A percentile compares a stretch with the other conserved stretches of the same genome.
phyloP scores from a whole-genome alignment of 2,329 filamentous ascomycete species.

The Cercospora sp. region DNA sequence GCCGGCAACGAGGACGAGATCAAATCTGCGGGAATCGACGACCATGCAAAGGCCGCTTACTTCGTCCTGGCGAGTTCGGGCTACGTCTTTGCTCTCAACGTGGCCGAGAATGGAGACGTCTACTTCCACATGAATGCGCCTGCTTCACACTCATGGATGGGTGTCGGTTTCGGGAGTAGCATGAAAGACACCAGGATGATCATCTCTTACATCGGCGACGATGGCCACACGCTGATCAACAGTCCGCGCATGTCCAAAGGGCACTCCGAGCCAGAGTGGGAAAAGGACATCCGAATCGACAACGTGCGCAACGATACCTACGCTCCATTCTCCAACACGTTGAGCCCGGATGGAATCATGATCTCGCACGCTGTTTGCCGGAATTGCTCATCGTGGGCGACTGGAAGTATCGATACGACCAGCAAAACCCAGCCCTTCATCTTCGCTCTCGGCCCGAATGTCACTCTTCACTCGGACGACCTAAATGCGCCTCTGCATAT shows the following conservation, averaged over 20 bases:
- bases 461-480: constrained; percentile 35
- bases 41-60: constrained; percentile 31
- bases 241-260: constrained; percentile 41
- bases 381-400: constrained; percentile 43
- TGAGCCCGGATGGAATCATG: constrained; percentile 31
- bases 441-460: constrained; percentile 45
- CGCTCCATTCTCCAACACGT: constrained; percentile 35
- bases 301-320: constrained; percentile 39
- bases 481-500: constrained; percentile 40
- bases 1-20: constrained; percentile 22
- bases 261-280: constrained; percentile 41
- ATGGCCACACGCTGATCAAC: constrained; percentile 41
- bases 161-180: constrained; percentile 45
- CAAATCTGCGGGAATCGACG: constrained; percentile 26
- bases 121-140: constrained; percentile 38
- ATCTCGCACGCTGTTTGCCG: constrained; percentile 43
- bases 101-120: constrained; percentile 35
- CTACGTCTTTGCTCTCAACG: constrained; percentile 35
- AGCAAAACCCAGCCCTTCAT: constrained; percentile 43
- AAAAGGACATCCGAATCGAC: constrained; percentile 36
- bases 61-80: constrained; percentile 29
- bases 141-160: constrained; percentile 47
- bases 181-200: constrained; percentile 51
- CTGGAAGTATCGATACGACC: constrained; percentile 40
- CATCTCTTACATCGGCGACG: constrained; percentile 44